Evolutionary conservation across 345 rosid species (phyloP).

Genomic region (Moricandia moricandioides): DNA sequence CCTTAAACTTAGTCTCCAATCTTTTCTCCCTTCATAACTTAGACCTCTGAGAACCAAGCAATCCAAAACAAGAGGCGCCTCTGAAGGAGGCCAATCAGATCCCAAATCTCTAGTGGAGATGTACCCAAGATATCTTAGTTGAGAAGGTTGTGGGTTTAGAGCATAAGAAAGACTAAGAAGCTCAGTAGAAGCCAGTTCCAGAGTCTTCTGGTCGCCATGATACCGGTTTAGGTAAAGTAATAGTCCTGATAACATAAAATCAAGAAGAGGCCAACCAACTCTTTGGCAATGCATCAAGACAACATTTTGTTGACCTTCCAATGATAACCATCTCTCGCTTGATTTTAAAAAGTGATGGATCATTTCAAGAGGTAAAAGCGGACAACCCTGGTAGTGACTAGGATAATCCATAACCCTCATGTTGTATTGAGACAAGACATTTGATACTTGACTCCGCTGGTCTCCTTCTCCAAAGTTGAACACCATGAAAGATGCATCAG

Average conservation of each 20-base stretch:
- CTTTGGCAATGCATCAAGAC: constrained; percentile 91
- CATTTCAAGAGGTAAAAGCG: constrained; percentile 83
- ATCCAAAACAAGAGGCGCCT: constrained; percentile 65
- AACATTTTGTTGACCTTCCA: constrained; percentile 78
- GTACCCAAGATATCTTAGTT: constrained; percentile 82
- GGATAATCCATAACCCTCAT: constrained; percentile 98
- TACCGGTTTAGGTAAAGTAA: constrained; percentile 72
- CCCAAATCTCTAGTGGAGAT: constrained; percentile 78
- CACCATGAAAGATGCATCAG: constrained; percentile 92
- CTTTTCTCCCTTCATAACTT: constrained; percentile 49
- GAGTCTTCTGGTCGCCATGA: constrained; percentile 84
- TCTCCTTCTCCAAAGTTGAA: constrained; percentile 93
- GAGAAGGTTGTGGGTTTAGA: constrained; percentile 78
- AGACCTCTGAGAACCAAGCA: constrained; percentile 64
- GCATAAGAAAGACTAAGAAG: constrained; percentile 55
- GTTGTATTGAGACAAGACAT: constrained; percentile 69
- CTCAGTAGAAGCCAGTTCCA: constrained; percentile 83
- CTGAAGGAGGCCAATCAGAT: constrained; percentile 82
- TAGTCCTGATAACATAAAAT: constrained; percentile 92
- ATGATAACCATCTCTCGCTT: constrained; percentile 79
- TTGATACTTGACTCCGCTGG: constrained; percentile 73
- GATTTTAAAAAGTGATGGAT: constrained; percentile 80
- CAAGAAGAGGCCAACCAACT: constrained; percentile 96
- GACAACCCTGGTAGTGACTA: constrained; percentile 72
- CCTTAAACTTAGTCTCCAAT: constrained; percentile 70